Base-by-base conservation (phyloP, 2,329 filamentous ascomycete species). In the Neonectria sp. region DNA sequence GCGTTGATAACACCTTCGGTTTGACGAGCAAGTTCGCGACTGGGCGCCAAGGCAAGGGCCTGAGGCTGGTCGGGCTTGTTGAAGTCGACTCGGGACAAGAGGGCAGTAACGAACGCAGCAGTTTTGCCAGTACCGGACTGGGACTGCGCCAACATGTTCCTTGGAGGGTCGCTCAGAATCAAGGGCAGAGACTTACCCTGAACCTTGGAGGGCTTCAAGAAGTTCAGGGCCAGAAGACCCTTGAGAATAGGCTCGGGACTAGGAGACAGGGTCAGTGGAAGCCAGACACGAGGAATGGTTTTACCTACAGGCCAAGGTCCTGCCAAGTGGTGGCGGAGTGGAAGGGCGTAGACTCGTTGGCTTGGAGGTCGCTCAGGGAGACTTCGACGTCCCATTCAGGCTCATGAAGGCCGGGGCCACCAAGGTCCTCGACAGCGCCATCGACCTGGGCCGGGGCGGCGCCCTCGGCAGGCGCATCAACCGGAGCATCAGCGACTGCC, bases 111-210 rank as follows among this genome's bases (percentile, higher is more conserved):
- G 80, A 99, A 99, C 25, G 96, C 96, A 24, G 95, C 96, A 0
- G 96, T 99, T 86, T 99, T 99, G 78, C 96, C 96, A 24, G 96
- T 99, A 75, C 96, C 96, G 2, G 96, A 99, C 82, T 99, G 96
- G n/a, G 96, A 99, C 83, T 99, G 96, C 4, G 95, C 96, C 78
- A 99, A 95, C 88, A 99, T 93, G 82, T 98, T 98, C 71, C 88
- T 88, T 1, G 95, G 92, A n/a, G 96, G 95, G 78, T 97, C 86
- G 75, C 89, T 85, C 70, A 99, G 89, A 77, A 99, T 92, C 62
- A 99, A 87, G 31, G 96, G 96, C 21, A 99, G 88, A 1, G 96
- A 96, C 75, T 92, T 94, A 81, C 97, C 96, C 84, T 99, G 96
- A 72, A 99, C 97, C 85, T 99, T 99, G 63, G 96, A 98, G 0